These are phyloP conservation scores for Durusdinium trenchii DNA, from an alignment of 73 alveolate species.

Conservation along the genomic window DNA sequence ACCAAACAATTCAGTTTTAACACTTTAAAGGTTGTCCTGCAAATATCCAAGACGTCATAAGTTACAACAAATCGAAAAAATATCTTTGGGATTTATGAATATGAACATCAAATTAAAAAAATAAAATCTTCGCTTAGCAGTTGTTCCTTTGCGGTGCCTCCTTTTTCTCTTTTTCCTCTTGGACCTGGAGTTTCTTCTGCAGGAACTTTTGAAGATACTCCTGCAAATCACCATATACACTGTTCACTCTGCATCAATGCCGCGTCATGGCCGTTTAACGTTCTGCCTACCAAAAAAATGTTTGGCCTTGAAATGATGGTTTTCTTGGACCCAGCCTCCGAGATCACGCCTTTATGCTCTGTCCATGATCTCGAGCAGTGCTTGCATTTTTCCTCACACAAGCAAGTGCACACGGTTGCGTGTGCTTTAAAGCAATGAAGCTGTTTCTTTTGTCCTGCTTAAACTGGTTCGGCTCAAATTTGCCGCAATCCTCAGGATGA, in stretches of 20 bases:
- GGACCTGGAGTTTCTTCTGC: constrained; percentile 22
- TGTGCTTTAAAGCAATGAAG: neutral
- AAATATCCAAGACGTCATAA: neutral
- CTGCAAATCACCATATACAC: neutral
- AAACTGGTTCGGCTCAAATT: constrained; percentile 62
- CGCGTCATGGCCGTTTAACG: too few relatives aligned
- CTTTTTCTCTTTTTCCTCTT: constrained; percentile 72
- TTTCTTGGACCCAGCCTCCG: constrained; percentile 11
- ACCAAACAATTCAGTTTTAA: neutral
- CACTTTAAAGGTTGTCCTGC: neutral
- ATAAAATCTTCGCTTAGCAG: neutral
- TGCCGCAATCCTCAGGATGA: neutral
- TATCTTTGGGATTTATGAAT: neutral
- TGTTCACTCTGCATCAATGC: neutral
- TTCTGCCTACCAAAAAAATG: too few relatives aligned
- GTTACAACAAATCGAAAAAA: neutral
- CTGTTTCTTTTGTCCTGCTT: constrained; percentile 6
- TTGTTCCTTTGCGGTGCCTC: neutral
- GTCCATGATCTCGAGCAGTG: constrained; percentile 56
- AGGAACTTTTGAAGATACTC: constrained; percentile 31
- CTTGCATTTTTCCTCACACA: constrained; percentile 63
- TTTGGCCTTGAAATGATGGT: neutral
- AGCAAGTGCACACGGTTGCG: neutral
- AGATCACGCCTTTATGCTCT: constrained; percentile 71
- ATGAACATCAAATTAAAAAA: neutral